Evolutionary conservation across 257 asterid species (phyloP), one percentile per base, ranked within the genome.

Genomic region (Leptodermis oblonga): DNA sequence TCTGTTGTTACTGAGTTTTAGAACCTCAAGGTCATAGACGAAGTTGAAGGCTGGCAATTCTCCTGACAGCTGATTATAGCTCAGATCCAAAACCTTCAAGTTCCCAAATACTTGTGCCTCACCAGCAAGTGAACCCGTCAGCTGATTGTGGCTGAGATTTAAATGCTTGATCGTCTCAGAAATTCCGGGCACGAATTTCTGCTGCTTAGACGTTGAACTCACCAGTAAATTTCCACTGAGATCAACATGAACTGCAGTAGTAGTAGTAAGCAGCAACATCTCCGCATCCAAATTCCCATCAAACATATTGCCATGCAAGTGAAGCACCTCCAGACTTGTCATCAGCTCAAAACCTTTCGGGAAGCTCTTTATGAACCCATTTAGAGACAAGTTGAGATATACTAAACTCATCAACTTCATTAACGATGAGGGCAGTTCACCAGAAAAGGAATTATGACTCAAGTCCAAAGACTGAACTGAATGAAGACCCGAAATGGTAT

Each of bases 11-110:
- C 96, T 81, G 52, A 94, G 93, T 76, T 76, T 94, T 63, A 94
- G 82, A 42, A 94, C 86, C 76, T 86, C 86, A 56, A 94, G 96
- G 76, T 90, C 96, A 68, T 91, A 94, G 37, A 90, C 92, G 36
- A 90, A 94, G 72, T 73, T 86, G 75, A 94, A 94, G 55, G 87
- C 96, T 4, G 99, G 97, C 53, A 94, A 75, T 49, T 89, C 99
- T 42, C 97, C 99, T 22, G 92, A 85, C 5, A 94, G 80, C 79
- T 87, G 95, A 78, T 94, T 94, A 80, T 81, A 82, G 84, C 99
- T 94, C 85, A 94, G 86, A 89, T 94, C 99, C 83, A 94, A 69
- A 62, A 85, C 88, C 79, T 82, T 82, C 81, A 94, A 80, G 82
- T 82, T 87, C 71, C 87, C 92, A 62, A 94, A 89, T 37, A 77